Evolutionary conservation across 768 basidiomycete genomes (phyloP), one percentile per base, ranked within the genome.

Genomic region (Porpolomopsis calyptriformis): DNA sequence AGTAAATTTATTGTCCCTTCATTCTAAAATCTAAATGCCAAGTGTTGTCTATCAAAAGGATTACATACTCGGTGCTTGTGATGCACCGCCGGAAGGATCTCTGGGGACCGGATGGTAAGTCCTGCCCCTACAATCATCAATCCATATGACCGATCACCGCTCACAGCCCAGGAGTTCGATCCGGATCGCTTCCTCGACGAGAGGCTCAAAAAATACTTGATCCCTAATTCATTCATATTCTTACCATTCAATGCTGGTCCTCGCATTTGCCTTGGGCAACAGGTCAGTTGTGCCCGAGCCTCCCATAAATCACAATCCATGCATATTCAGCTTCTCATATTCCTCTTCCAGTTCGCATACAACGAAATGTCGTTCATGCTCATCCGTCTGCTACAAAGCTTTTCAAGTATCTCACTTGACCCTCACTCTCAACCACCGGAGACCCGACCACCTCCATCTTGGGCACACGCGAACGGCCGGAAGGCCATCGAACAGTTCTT

Each of bases 101-200:
- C 1, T 85, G 82, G 82, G 82, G 82, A 5, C 80, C 81, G 7
- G 82, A 82, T 57, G 80, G 79, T 78, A 57, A 18, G 58, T 46
- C 19, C 5, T n/a, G 41, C 20, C 40, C 46, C 40, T 23, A 18
- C 45, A 11, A 40, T 14, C 35, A 7, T 37, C 7, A 8, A 22
- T 16, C 22, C 25, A 24, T n/a, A 26, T 46, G 1, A 24, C n/a
- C 4, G 20, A 29, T 31, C 22, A 43, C 16, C 26, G 34, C 9
- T 25, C 11, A 34, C 49, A 81, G 81, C 81, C 3, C 67, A 76
- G 39, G 70, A 76, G 55, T 84, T 83, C 46, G 82, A 85, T 54
- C 82, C 82, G 0, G 80, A 82, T 49, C 73, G 82, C 3, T 85
- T 80, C 67, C 64, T 84, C 36, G 82, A 83, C 55, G 67, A 76